Base-by-base conservation (phyloP, 176 grass and related monocot species). In the Guadua angustifolia region DNA sequence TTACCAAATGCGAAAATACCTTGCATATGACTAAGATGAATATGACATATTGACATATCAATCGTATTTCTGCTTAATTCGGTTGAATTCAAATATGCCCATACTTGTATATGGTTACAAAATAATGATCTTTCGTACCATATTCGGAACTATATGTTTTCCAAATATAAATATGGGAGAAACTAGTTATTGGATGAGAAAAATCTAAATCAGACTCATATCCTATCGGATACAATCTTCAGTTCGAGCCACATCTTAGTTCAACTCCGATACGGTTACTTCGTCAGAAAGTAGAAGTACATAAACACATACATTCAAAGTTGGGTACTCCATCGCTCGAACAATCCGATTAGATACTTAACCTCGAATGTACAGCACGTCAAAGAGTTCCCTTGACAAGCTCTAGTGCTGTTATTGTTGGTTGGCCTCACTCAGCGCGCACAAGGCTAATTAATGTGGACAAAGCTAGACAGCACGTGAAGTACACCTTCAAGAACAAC, bases 401-500 rank as follows among this genome's bases (percentile, higher is more conserved):
- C 19, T 57, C 19, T 57, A n/a, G 53, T n/a, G 53, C 2, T 9
- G 19, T n/a, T 57, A 9, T 0, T n/a, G 53, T 61, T 29, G 11
- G 29, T 62, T 29, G 59, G 59, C 26, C 59, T 62, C 7, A 9
- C 15, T 13, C 75, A 63, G 1, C 5, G 26, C 59, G 78, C 62
- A 44, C 65, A 70, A 58, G 17, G 25, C 50, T 56, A 75, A 75
- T 38, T 56, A 75, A 75, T 38, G 50, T 75, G 50, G 39, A 33
- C 22, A 21, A 25, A 78, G 21, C 56, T 19, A 44, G 21, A 56
- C 39, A 32, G 68, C 40, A 72, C 22, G 55, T 32, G 69, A 73
- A 83, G 80, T 83, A 71, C 68, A 71, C 24, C 9, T 46, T n/a
- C 17, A 63, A 61, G 53, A 73, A 62, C 80, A 71, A 43, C 57